Evolutionary conservation across 2,329 filamentous ascomycete species (phyloP), one percentile per base, ranked within the genome.

Genomic region (Arthrobotrys iridis): DNA sequence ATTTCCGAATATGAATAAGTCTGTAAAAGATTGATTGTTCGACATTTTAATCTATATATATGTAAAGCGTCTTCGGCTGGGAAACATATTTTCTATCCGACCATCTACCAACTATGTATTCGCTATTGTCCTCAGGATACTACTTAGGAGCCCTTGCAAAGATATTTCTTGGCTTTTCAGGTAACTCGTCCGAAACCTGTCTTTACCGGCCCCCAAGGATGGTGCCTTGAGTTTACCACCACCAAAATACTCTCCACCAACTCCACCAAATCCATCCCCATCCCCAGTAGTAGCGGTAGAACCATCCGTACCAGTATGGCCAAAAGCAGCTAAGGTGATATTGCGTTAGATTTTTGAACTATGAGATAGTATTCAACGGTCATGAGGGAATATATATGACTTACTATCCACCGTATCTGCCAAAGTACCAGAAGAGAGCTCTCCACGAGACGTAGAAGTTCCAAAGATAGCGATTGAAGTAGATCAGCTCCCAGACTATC

Each of bases 241-340:
- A 74, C 70, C 70, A 74, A 46, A 74, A 74, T 4, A 66, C 20
- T 74, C 70, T 74, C 70, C 70, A 74, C 70, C 70, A 74, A 33
- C 41, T 67, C 70, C 70, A 74, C 70, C 70, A 74, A 35, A 67
- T 15, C 33, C 52, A 74, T 37, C 70, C 70, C 70, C 70, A 74
- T 62, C 70, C 70, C 70, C 70, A 74, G 55, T 74, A 74, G 62
- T 74, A 74, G 26, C 70, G 70, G 55, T 62, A 74, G 55, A 74
- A 74, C 55, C 60, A 74, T 41, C 70, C 70, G 37, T 74, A 74
- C 70, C 70, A 74, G 24, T 74, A 74, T 57, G 70, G 70, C 70
- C 70, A 74, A 40, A 74, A 74, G 37, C 70, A 74, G 24, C 70
- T 74, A 35, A 48, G 4, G 24, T n/a, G n/a, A n/a, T n/a, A n/a